Evolutionary conservation across 2,329 filamentous ascomycete species (phyloP).

Genomic region (Penicillium sclerotigenum): DNA sequence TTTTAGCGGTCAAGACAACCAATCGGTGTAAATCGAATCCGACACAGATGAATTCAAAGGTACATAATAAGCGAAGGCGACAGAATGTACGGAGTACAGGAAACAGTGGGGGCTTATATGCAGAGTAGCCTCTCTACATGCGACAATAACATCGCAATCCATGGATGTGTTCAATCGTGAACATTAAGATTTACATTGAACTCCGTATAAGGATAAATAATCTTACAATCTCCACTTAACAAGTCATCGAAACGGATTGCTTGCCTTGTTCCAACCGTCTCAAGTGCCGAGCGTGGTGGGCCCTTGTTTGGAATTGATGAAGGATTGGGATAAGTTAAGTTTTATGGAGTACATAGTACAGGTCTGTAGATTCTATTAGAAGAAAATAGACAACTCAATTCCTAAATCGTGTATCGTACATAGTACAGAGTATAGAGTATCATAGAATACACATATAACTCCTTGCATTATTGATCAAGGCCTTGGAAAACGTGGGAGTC

Average conservation of each 20-base stretch:
- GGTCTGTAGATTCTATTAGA: not conserved
- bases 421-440: not conserved
- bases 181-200: not conserved
- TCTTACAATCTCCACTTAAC: not conserved
- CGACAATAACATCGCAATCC: not conserved
- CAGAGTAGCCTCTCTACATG: not conserved
- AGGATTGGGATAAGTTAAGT: not conserved
- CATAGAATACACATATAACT: not conserved
- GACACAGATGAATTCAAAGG: not conserved
- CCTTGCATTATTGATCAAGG: not conserved
- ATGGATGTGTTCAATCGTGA: not conserved
- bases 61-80: not conserved
- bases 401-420: not conserved
- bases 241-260: not conserved
- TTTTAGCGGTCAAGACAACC: not conserved
- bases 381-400: not conserved
- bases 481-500: not conserved
- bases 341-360: too few species aligned
- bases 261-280: not conserved
- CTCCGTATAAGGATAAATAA: not conserved
- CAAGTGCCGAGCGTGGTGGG: conserved; percentile 3
- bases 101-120: not conserved
- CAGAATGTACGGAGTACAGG: not conserved
- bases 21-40: not conserved
- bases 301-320: conserved; percentile 12